phyloP scores from a whole-genome alignment of 192 early-diverging fungal species.

The Backusella circina region DNA sequence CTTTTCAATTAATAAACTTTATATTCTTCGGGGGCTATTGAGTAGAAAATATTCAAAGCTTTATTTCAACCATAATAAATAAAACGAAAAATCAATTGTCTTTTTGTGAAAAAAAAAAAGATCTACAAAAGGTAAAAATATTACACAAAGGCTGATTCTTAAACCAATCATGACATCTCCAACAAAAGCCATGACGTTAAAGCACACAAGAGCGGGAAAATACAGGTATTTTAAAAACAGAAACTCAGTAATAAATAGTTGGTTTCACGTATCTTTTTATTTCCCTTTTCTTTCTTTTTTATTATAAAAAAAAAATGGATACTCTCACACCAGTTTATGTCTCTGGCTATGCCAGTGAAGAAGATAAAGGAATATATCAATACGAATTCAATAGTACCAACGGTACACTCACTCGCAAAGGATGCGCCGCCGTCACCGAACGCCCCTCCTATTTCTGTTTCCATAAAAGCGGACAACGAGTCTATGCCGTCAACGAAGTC shows the following conservation, averaged over 20 bases:
- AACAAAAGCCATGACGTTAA: not conserved
- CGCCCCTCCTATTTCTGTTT: slow-evolving; percentile 24
- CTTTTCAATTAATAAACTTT: no score
- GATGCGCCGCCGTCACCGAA: not conserved
- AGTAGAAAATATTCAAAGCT: no score
- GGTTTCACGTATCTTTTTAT: not conserved
- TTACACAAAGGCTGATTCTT: not conserved
- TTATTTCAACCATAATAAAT: no score
- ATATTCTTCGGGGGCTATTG: not conserved
- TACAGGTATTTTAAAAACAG: not conserved
- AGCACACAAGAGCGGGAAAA: not conserved
- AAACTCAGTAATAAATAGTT: not conserved
- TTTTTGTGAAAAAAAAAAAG: not conserved
- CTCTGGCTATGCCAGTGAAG: slow-evolving; percentile 26
- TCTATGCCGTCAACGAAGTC: slow-evolving; percentile 27
- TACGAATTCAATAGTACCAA: slow-evolving; percentile 21
- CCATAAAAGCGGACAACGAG: not conserved
- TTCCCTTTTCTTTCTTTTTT: not conserved
- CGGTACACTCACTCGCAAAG: slow-evolving; percentile 8
- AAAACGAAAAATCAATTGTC: no score
- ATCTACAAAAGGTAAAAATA: not conserved
- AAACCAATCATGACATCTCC: not conserved
- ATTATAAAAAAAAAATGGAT: not conserved
- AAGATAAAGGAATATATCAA: slow-evolving; percentile 25
- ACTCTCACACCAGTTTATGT: slow-evolving; percentile 19